phyloP scores from a whole-genome alignment of 768 basidiomycete genomes.

The Tephrocybe sp. region DNA sequence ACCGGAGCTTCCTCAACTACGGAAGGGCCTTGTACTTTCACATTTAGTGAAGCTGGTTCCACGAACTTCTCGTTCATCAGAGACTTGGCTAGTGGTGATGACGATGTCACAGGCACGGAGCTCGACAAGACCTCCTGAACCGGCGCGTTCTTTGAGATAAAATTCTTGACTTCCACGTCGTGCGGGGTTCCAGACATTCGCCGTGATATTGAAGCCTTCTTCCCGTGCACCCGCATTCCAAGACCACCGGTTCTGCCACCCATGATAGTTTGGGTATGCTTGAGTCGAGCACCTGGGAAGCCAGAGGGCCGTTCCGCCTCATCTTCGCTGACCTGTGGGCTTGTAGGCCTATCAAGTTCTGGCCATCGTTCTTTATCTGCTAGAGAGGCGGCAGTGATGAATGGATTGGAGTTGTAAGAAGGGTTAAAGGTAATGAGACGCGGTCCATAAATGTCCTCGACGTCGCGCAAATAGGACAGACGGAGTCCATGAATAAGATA shows the following conservation, averaged over 20 bases:
- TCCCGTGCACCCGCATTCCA: slow-evolving; percentile 75
- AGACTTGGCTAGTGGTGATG: slow-evolving; percentile 23
- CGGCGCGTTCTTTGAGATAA: slow-evolving; percentile 29
- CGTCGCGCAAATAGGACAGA: slow-evolving; percentile 81
- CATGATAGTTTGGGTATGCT: slow-evolving; percentile 89
- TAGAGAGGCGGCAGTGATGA: slow-evolving; percentile 75
- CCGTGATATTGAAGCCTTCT: slow-evolving; percentile 52
- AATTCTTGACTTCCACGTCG: slow-evolving; percentile 35
- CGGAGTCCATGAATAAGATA: slow-evolving; percentile 83
- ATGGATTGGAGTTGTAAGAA: slow-evolving; percentile 76
- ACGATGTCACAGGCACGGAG: slow-evolving; percentile 25
- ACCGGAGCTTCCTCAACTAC: slow-evolving; percentile 43
- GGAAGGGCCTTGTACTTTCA: slow-evolving; percentile 40
- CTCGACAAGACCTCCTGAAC: slow-evolving; percentile 31
- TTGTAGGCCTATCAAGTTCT: slow-evolving; percentile 69
- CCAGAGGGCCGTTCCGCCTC: slow-evolving; percentile 51
- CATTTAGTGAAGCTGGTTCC: slow-evolving; percentile 29
- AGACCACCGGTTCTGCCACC: slow-evolving; percentile 66
- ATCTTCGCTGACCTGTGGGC: slow-evolving; percentile 72
- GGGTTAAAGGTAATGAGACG: slow-evolving; percentile 81
- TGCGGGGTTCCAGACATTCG: slow-evolving; percentile 40
- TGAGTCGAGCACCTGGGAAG: slow-evolving; percentile 57
- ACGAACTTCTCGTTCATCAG: slow-evolving; percentile 12
- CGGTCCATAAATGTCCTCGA: slow-evolving; percentile 82
- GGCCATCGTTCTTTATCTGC: slow-evolving; percentile 83